Conservation (phyloP, 2,329 filamentous ascomycete species). For the Metarhizium sp. region DNA sequence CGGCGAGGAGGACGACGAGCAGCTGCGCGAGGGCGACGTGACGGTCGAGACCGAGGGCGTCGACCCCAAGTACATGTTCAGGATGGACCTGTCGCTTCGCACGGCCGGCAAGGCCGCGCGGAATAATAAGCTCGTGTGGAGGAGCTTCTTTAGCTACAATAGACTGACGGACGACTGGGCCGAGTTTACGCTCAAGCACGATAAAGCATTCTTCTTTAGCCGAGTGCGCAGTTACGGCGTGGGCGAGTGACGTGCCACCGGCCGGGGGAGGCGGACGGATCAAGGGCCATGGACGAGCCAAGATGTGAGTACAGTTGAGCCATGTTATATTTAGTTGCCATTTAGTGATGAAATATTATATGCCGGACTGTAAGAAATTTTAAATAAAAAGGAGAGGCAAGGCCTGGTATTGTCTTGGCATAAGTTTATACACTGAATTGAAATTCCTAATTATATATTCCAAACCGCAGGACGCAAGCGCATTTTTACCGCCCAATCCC, state of each 20-base stretch:
- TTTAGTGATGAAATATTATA: not conserved
- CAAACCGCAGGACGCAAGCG: not conserved
- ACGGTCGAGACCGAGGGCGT: constrained; percentile 82
- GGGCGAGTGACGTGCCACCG: constrained; percentile 22
- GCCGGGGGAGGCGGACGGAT: not conserved
- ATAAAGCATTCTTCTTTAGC: constrained; percentile 59
- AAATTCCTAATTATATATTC: not conserved
- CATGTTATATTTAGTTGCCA: not conserved
- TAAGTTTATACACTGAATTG: too few species aligned
- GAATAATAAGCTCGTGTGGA: constrained; percentile 86
- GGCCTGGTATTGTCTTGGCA: too few species aligned
- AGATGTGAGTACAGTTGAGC: too few species aligned
- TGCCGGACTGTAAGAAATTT: not conserved
- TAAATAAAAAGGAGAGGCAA: too few species aligned
- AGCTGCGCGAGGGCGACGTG: constrained; percentile 54
- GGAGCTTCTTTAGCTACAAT: constrained; percentile 87
- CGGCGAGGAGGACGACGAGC: not conserved
- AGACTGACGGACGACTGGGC: constrained; percentile 82
- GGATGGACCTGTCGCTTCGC: constrained; percentile 66
- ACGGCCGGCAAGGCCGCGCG: constrained; percentile 53
- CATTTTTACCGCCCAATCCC: not conserved
- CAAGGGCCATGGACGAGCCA: not conserved
- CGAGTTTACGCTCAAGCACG: constrained; percentile 59
- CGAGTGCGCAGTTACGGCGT: constrained; percentile 53
- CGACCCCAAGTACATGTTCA: constrained; percentile 69